These are phyloP conservation scores for Aurinia saxatilis DNA, from an alignment of 345 rosid genomes.

Conservation along the genomic window DNA sequence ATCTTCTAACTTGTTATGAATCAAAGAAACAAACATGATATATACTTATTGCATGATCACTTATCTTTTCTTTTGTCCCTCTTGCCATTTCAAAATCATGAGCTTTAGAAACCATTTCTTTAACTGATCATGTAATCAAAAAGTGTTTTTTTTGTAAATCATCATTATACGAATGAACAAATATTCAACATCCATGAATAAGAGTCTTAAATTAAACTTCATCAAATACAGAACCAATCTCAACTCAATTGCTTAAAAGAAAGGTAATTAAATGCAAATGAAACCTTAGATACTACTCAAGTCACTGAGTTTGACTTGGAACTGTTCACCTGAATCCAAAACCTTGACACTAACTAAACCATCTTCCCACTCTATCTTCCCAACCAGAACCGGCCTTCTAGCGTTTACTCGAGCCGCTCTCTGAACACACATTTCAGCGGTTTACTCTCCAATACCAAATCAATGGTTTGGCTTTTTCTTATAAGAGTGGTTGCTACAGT, in stretches of 20 bases:
- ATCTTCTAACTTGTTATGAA: background rate
- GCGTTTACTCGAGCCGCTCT: constrained; percentile 78
- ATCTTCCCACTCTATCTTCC: constrained; percentile 69
- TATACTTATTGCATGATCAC: too few species aligned
- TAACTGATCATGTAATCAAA: background rate
- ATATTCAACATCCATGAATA: background rate
- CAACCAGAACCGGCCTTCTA: constrained; percentile 68
- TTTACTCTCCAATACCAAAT: constrained; percentile 80
- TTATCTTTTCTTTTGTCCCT: too few species aligned
- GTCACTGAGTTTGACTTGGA: constrained; percentile 63
- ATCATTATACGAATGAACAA: background rate
- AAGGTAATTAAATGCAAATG: background rate
- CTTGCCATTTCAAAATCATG: too few species aligned
- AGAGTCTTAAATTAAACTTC: background rate
- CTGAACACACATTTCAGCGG: constrained; percentile 91
- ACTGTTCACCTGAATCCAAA: constrained; percentile 68
- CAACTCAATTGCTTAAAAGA: too few species aligned
- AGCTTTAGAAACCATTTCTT: too few species aligned
- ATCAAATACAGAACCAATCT: too few species aligned
- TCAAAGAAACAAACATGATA: background rate
- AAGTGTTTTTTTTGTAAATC: background rate
- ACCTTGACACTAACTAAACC: constrained; percentile 76
- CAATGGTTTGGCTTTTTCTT: constrained; percentile 70
- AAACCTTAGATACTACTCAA: constrained; percentile 34
- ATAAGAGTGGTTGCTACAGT: constrained; percentile 67